Conservation (phyloP, 306 rosid genomes). For the Geum urbanum region DNA sequence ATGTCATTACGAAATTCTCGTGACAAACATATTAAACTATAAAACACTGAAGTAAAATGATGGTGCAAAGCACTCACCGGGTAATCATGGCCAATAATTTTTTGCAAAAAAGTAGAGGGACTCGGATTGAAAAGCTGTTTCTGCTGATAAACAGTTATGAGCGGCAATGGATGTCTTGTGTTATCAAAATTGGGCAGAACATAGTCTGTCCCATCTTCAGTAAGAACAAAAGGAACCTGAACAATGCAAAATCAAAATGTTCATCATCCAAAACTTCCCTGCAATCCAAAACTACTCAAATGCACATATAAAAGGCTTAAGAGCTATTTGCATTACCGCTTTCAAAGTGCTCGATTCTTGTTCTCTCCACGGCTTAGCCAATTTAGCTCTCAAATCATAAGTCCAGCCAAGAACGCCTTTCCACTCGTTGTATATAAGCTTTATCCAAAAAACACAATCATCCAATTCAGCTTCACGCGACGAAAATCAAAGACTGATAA, state of each 20-base stretch:
- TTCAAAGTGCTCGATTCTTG: slow-evolving; percentile 55
- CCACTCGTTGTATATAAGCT: slow-evolving; percentile 88
- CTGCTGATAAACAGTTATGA: slow-evolving; percentile 71
- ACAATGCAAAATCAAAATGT: neutral
- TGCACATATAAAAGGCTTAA: neutral
- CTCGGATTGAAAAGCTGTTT: slow-evolving; percentile 60
- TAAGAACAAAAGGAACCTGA: slow-evolving; percentile 83
- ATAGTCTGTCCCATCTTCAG: slow-evolving; percentile 50
- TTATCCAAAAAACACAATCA: slow-evolving; percentile 6
- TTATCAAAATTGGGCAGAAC: slow-evolving; percentile 63
- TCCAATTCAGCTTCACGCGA: neutral
- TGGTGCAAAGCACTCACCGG: slow-evolving; percentile 54
- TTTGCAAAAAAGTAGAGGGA: slow-evolving; percentile 74
- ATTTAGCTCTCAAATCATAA: slow-evolving; percentile 68
- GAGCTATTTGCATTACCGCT: slow-evolving; percentile 39
- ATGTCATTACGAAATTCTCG: neutral
- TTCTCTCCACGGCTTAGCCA: slow-evolving; percentile 60
- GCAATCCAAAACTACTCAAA: slow-evolving; percentile 6
- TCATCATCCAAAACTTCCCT: neutral
- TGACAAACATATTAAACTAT: slow-evolving; percentile 2
- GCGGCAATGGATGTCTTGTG: slow-evolving; percentile 73
- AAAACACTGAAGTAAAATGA: neutral
- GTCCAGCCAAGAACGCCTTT: slow-evolving; percentile 79
- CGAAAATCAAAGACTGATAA: neutral
- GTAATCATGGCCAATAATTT: slow-evolving; percentile 64